Conservation (phyloP, 441 rosid genomes). For the Cnidoscolus chayamansa region DNA sequence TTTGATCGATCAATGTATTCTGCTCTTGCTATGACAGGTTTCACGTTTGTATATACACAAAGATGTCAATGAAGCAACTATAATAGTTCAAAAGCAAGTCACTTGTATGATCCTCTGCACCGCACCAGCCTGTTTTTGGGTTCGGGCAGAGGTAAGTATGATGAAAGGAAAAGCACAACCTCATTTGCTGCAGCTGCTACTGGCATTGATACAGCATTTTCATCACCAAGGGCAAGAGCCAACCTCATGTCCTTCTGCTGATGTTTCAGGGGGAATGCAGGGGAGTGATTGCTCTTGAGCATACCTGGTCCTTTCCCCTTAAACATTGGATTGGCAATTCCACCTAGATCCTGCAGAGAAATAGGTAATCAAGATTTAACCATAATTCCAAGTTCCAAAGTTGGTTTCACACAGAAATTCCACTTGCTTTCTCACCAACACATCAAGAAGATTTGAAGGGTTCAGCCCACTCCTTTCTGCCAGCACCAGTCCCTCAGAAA, state of each 20-base stretch:
- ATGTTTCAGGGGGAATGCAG: constrained; percentile 91
- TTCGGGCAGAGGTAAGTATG: background rate
- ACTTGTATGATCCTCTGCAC: background rate
- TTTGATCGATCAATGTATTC: background rate
- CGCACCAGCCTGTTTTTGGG: background rate
- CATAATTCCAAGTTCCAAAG: background rate
- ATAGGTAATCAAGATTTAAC: constrained; percentile 13
- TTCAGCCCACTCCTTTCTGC: constrained; percentile 77
- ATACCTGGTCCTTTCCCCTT: constrained; percentile 78
- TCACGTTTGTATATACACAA: constrained; percentile 1
- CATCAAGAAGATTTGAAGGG: constrained; percentile 62
- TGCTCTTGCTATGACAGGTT: constrained; percentile 1
- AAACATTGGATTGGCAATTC: constrained; percentile 75
- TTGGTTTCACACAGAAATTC: constrained; percentile 7
- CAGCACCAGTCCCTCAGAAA: constrained; percentile 83
- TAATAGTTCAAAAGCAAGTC: background rate
- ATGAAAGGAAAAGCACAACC: constrained; percentile 40
- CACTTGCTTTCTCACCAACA: constrained; percentile 53
- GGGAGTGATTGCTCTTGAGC: constrained; percentile 58
- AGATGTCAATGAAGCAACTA: background rate
- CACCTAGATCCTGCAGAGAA: constrained; percentile 69
- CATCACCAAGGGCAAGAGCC: constrained; percentile 97
- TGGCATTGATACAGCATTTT: constrained; percentile 83
- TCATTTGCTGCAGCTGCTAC: constrained; percentile 90
- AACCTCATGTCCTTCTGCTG: constrained; percentile 94